Conservation (phyloP, 768 basidiomycete species). For the Nevesoporus exiguus region DNA sequence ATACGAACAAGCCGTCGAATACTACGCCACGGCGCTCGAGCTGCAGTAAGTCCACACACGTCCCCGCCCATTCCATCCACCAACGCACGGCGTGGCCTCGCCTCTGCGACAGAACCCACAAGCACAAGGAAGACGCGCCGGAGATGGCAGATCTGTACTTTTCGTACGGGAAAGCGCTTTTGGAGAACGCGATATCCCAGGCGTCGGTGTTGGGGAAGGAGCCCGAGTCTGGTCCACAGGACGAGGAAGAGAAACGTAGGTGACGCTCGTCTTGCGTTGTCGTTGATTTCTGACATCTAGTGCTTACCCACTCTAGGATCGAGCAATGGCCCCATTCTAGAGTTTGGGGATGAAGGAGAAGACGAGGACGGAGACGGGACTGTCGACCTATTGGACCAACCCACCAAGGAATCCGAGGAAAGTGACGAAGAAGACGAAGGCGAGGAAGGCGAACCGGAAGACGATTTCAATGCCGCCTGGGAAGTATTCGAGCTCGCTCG, state of each 20-base stretch:
- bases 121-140: conserved; percentile 75
- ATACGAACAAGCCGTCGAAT: conserved; percentile 81
- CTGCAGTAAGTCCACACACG: conserved; percentile 57
- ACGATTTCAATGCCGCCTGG: conserved; percentile 98
- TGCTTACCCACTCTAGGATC: conserved; percentile 30
- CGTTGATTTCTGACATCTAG: not conserved
- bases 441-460: conserved; percentile 81
- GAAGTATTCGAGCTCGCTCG: conserved; percentile 94
- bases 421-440: conserved; percentile 49
- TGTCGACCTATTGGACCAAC: conserved; percentile 64
- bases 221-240: conserved; percentile 45
- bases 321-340: conserved; percentile 58
- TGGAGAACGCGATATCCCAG: conserved; percentile 89
- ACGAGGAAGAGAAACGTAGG: conserved; percentile 41
- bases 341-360: conserved; percentile 80
- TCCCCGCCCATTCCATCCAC: not conserved
- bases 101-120: conserved; percentile 58
- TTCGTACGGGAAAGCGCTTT: conserved; percentile 86
- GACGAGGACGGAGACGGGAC: conserved; percentile 52
- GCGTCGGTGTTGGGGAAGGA: conserved; percentile 89
- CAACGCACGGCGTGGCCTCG: too few species aligned
- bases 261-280: not conserved
- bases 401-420: conserved; percentile 47
- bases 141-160: conserved; percentile 88
- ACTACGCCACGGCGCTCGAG: conserved; percentile 83